Conservation (phyloP, 2,329 filamentous ascomycete genomes). For the Blumeriella jaapii region DNA sequence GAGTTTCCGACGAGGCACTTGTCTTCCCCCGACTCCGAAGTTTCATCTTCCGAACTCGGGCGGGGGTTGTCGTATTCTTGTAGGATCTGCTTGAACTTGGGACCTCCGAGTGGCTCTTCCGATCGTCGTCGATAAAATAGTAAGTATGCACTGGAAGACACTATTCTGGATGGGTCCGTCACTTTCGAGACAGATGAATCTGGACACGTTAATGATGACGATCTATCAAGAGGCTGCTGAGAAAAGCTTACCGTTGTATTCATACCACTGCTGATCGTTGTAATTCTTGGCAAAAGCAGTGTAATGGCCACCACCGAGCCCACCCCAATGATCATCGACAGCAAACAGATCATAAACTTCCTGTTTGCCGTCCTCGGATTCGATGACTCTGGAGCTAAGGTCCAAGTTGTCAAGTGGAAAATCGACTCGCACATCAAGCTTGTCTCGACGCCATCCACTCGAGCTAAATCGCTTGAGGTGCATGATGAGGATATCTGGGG, state of each 20-base stretch:
- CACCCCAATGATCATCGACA: conserved; percentile 92
- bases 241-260: conserved; percentile 74
- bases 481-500: conserved; percentile 86
- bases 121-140: conserved; percentile 91
- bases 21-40: conserved; percentile 63
- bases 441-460: conserved; percentile 70
- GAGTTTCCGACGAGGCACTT: conserved; percentile 72
- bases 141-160: conserved; percentile 75
- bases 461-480: conserved; percentile 94
- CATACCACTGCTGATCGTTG: conserved; percentile 80
- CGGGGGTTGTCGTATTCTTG: conserved; percentile 45
- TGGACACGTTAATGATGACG: conserved; percentile 37
- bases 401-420: conserved; percentile 86
- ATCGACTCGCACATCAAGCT: conserved; percentile 81
- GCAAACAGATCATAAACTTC: conserved; percentile 88
- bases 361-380: conserved; percentile 69
- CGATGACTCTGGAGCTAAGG: conserved; percentile 65
- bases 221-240: not conserved
- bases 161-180: conserved; percentile 47
- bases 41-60: conserved; percentile 32
- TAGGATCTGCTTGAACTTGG: conserved; percentile 59
- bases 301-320: conserved; percentile 89
- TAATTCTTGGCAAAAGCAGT: conserved; percentile 93
- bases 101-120: conserved; percentile 64
- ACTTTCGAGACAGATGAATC: conserved; percentile 62